Percentiles rank a stretch among this genome's conserved stretches.
phyloP scores from a whole-genome alignment of 2,329 filamentous ascomycete genomes.

The Clarireedia paspali region DNA sequence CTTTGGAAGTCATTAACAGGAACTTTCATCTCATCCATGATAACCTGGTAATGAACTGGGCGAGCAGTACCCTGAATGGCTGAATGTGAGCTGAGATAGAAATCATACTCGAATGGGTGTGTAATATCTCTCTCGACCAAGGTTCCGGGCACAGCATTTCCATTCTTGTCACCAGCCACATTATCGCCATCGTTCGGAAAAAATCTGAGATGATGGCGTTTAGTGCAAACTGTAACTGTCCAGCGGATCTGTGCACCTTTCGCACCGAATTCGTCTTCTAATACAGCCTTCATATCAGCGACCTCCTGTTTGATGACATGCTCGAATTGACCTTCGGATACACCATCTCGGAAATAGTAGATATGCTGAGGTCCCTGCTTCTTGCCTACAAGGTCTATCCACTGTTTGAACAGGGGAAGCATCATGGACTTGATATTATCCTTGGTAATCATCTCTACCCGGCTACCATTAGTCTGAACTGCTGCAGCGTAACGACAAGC shows the following conservation, averaged over 20 bases:
- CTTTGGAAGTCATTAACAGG: slow-evolving; percentile 65
- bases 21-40: slow-evolving; percentile 71
- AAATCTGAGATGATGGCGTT: slow-evolving; percentile 90
- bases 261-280: slow-evolving; percentile 35
- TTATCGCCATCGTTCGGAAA: slow-evolving; percentile 59
- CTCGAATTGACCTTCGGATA: slow-evolving; percentile 77
- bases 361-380: slow-evolving; percentile 60
- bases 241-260: slow-evolving; percentile 45
- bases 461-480: slow-evolving; percentile 75
- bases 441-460: slow-evolving; percentile 68
- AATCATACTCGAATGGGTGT: slow-evolving; percentile 84
- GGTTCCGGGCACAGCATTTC: slow-evolving; percentile 78
- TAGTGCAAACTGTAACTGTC: slow-evolving; percentile 81
- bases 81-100: slow-evolving; percentile 53
- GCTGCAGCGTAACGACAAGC: slow-evolving; percentile 71
- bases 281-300: slow-evolving; percentile 53
- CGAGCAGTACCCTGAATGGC: slow-evolving; percentile 93
- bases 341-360: slow-evolving; percentile 90
- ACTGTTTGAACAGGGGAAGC: slow-evolving; percentile 53
- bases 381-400: slow-evolving; percentile 48
- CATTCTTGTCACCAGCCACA: slow-evolving; percentile 58
- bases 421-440: slow-evolving; percentile 62
- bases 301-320: slow-evolving; percentile 78
- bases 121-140: slow-evolving; percentile 86
- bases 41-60: slow-evolving; percentile 85